phyloP scores from a whole-genome alignment of 225 moss, liverwort and hornwort genomes.

The Sphagnum contortum region DNA sequence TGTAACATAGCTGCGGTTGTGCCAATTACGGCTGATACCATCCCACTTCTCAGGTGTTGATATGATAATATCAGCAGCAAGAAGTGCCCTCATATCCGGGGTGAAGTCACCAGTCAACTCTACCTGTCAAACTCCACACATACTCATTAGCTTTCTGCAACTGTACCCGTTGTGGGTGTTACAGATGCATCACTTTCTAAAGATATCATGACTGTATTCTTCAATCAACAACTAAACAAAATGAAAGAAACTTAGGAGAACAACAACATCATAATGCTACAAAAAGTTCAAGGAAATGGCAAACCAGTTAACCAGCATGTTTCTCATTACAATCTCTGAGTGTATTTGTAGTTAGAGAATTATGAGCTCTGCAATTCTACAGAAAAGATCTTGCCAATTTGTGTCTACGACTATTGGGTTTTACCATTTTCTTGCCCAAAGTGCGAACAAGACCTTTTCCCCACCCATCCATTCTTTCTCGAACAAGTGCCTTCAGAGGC shows the following conservation, averaged over 20 bases:
- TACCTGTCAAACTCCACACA: constrained; percentile 29
- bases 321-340: too few relatives aligned
- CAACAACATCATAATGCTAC: too few relatives aligned
- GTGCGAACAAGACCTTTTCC: constrained; percentile 55
- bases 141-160: background rate
- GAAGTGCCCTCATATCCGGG: constrained; percentile 87
- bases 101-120: constrained; percentile 98
- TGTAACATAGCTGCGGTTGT: constrained; percentile 89
- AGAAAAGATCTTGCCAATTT: too few relatives aligned
- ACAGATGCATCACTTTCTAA: too few relatives aligned
- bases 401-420: background rate
- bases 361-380: too few relatives aligned
- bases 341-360: too few relatives aligned
- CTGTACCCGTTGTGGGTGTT: background rate
- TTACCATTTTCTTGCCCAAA: constrained; percentile 81
- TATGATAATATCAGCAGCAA: constrained; percentile 89
- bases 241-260: too few relatives aligned
- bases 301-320: too few relatives aligned
- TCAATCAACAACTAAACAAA: too few relatives aligned
- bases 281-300: too few relatives aligned
- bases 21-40: constrained; percentile 99
- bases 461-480: constrained; percentile 97
- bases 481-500: constrained; percentile 93
- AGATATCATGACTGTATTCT: too few relatives aligned
- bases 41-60: constrained; percentile 99